Evolutionary conservation across 805 yeast genomes (phyloP).

Genomic region (Phaffomyces antillensis): DNA sequence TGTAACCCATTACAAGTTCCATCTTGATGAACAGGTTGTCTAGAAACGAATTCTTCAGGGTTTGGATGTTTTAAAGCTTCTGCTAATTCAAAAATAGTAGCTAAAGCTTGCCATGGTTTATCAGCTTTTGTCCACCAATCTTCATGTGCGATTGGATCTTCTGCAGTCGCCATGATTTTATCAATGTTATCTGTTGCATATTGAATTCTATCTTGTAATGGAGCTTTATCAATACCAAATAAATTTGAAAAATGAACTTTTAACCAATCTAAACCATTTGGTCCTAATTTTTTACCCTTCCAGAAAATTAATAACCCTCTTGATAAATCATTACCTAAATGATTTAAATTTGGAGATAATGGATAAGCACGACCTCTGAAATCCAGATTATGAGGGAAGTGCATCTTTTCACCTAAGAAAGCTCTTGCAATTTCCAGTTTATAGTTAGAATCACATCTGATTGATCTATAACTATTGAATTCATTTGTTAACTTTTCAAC

Average conservation of each 20-base stretch:
- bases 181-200: conserved; percentile 53
- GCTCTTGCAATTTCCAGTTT: conserved; percentile 94
- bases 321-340: conserved; percentile 72
- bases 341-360: conserved; percentile 72
- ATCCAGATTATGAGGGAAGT: conserved; percentile 75
- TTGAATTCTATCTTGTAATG: conserved; percentile 53
- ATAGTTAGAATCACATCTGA: conserved; percentile 90
- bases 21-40: conserved; percentile 78
- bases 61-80: conserved; percentile 56
- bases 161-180: conserved; percentile 50
- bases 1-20: conserved; percentile 85
- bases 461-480: conserved; percentile 66
- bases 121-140: conserved; percentile 72
- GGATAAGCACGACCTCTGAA: conserved; percentile 86
- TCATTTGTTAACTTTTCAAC: conserved; percentile 53
- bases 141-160: conserved; percentile 48
- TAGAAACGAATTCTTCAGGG: conserved; percentile 59
- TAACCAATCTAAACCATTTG: conserved; percentile 61
- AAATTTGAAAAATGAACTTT: conserved; percentile 70
- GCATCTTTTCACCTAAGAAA: conserved; percentile 69
- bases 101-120: conserved; percentile 78
- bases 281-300: conserved; percentile 68
- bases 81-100: conserved; percentile 58
- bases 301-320: conserved; percentile 67
- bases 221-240: conserved; percentile 68